A percentile compares a stretch with the other conserved stretches of the same genome.
Evolutionary conservation across 2,329 filamentous ascomycete species (phyloP).

Genomic region (Sclerotinia trifoliorum): DNA sequence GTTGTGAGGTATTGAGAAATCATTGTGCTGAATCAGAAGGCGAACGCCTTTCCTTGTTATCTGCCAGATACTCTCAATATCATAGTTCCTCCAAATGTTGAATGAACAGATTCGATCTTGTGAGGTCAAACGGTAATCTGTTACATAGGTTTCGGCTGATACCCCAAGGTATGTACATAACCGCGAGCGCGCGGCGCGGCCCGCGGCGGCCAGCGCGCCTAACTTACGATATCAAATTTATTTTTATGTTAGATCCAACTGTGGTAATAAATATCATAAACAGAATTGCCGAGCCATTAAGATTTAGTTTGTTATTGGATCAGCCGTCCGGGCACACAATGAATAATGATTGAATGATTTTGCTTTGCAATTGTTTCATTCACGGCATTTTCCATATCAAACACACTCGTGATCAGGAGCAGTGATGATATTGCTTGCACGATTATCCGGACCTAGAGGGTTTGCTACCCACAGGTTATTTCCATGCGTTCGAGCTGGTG

Average conservation of each 20-base stretch:
- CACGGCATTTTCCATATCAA: not conserved
- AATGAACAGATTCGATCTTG: not conserved
- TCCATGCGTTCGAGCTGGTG: not conserved
- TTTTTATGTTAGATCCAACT: not conserved
- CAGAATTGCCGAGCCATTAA: not conserved
- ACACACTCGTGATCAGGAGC: not conserved
- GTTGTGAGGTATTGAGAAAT: slow-evolving; percentile 24
- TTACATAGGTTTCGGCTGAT: slow-evolving; percentile 13
- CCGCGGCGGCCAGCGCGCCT: slow-evolving; percentile 13
- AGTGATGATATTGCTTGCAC: slow-evolving; percentile 11
- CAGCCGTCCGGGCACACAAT: too few species aligned
- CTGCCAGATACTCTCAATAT: slow-evolving; percentile 27
- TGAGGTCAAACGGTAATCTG: slow-evolving; percentile 15
- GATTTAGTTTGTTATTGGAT: not conserved
- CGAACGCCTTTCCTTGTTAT: slow-evolving; percentile 29
- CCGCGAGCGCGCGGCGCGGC: not conserved
- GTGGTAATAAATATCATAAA: not conserved
- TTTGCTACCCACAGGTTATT: not conserved
- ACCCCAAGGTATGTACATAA: not conserved
- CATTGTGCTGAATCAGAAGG: slow-evolving; percentile 29
- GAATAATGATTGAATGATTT: slow-evolving; percentile 15
- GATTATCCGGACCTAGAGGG: not conserved
- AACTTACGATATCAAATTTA: not conserved
- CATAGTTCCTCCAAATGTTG: slow-evolving; percentile 28
- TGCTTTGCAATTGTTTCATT: too few species aligned